These are phyloP conservation scores for Skeletonema costatum DNA, from an alignment of 108 stramenopile genomes.

Conservation along the genomic window DNA sequence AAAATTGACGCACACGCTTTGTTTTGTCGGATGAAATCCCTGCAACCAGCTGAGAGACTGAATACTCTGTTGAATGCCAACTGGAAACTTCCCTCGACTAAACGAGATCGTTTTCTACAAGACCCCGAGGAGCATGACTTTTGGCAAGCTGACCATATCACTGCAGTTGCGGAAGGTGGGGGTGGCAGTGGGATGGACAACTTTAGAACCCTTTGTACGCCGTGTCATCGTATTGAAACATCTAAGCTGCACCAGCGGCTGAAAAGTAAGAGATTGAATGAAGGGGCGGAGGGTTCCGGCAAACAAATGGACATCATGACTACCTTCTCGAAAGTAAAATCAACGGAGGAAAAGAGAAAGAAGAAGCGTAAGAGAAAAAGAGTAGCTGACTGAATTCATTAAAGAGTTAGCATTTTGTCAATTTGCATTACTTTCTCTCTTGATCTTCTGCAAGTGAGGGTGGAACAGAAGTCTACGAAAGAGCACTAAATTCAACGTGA, in stretches of 20 bases:
- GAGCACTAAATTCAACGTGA: conserved; percentile 61
- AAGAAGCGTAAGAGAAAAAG: not conserved
- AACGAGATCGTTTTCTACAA: conserved; percentile 53
- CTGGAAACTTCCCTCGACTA: conserved; percentile 60
- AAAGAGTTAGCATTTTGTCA: not conserved
- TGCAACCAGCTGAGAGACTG: conserved; percentile 76
- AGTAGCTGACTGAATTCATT: not conserved
- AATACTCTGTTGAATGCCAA: conserved; percentile 64
- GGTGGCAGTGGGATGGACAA: conserved; percentile 71
- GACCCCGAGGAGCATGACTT: conserved; percentile 74
- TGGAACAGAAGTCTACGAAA: conserved; percentile 62
- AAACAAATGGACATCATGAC: conserved; percentile 11
- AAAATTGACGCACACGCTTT: conserved; percentile 58
- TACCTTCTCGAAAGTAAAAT: conserved; percentile 13
- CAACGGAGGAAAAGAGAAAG: not conserved
- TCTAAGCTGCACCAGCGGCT: conserved; percentile 31
- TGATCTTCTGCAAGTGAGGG: conserved; percentile 54
- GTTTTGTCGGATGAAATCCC: conserved; percentile 49
- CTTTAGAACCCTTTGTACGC: conserved; percentile 77
- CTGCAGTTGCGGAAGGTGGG: conserved; percentile 82
- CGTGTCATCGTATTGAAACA: conserved; percentile 72
- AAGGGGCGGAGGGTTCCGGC: not conserved
- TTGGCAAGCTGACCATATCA: conserved; percentile 89
- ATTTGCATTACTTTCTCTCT: not conserved
- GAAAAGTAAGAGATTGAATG: conserved; percentile 12